These are phyloP conservation scores for Raffaelea arxii DNA, from an alignment of 2,329 filamentous ascomycete species.

Conservation along the genomic window DNA sequence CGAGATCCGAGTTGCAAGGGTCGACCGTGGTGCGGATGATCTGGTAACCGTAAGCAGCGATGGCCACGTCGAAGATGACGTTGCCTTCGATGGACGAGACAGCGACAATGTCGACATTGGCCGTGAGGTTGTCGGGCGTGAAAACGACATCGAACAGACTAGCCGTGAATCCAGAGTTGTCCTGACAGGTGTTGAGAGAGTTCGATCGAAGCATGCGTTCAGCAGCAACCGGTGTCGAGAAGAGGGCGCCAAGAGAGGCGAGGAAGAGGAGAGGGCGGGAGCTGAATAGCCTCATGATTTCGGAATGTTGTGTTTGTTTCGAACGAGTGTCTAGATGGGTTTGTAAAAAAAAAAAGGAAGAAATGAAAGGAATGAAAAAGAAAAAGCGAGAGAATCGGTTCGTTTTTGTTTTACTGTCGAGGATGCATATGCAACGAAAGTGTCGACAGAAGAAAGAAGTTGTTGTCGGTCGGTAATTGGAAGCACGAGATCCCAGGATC, in stretches of 20 bases:
- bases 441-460: too few species aligned
- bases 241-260: constrained; percentile 25
- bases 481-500: too few species aligned
- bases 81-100: constrained; percentile 65
- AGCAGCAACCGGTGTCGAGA: constrained; percentile 14
- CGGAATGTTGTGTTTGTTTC: not conserved
- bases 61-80: constrained; percentile 58
- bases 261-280: constrained; percentile 35
- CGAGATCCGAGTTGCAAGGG: constrained; percentile 55
- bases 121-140: constrained; percentile 52
- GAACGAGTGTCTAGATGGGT: not conserved
- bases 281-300: constrained; percentile 18
- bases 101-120: constrained; percentile 61
- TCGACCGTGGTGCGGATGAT: constrained; percentile 53
- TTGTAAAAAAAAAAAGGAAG: not conserved
- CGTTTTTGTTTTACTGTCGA: too few species aligned
- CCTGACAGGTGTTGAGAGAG: constrained; percentile 66
- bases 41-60: constrained; percentile 66
- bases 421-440: too few species aligned
- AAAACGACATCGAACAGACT: constrained; percentile 70
- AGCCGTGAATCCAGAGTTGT: constrained; percentile 68
- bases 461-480: too few species aligned
- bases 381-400: too few species aligned
- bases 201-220: constrained; percentile 35
- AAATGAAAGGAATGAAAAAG: not conserved